Base-by-base conservation (phyloP, 2,329 filamentous ascomycete species). In the Ascocoryne sarcoides region DNA sequence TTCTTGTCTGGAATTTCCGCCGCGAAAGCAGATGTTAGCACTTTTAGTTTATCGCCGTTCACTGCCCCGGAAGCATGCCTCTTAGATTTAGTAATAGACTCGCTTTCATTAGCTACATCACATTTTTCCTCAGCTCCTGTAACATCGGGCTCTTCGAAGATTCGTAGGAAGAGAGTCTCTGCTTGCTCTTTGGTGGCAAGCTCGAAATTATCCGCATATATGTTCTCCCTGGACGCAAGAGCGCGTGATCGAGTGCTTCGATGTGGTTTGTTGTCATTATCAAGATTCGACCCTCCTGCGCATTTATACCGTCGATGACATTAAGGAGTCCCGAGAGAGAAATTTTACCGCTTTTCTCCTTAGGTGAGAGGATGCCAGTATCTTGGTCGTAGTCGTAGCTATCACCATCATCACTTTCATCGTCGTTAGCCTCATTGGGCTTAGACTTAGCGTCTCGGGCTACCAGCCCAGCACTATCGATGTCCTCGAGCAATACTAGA, bases 141-240 rank as follows among this genome's bases (percentile, higher is more conserved):
- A 7, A 7, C 23, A 26, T 26, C 12, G 7, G 23, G 23, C 23
- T 7, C 23, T 12, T 7, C 23, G 12, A 26, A 26, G 7, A 26
- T 26, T 7, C 23, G 23, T 12, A 26, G 7, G 37, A 49, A 49
- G 36, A 49, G 23, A 18, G 40, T 18, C 30, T 36, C 73, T 1
- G 73, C 41, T 32, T 48, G 46, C 32, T 40, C 37, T 17, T 40
- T 39, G 33, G 46, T 30, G 36, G 43, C 32, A 18, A 47, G 42
- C 30, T 88, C 88, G 32, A 95, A 79, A 38, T 84, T 77, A 52
- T 95, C 74, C 95, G 90, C 81, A 95, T 84, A 26, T 96, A 90
- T 1, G 96, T 86, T 26, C 90, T 76, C 1, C 90, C 90, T 1
- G 90, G 90, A 23, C 90, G 74, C 36, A 95, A 84, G 31, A 96